These are phyloP conservation scores for Ustilago loliicola DNA, from an alignment of 1,284 basidiomycete genomes.

Conservation along the genomic window DNA sequence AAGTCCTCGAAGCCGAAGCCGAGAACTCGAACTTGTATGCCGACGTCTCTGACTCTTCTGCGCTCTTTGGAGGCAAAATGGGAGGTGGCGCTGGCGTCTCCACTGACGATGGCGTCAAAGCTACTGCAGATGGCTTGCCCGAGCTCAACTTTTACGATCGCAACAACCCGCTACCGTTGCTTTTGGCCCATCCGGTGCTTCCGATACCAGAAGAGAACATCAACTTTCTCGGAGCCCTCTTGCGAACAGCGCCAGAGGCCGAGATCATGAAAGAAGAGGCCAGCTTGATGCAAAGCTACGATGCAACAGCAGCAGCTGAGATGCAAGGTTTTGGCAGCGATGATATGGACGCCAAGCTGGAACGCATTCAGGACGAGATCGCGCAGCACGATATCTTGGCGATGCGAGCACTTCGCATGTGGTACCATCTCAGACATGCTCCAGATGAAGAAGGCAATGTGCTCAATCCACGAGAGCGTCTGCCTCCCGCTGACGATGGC, in stretches of 20 bases:
- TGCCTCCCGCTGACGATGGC: conserved; percentile 32
- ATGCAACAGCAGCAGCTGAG: conserved; percentile 15
- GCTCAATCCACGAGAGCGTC: conserved; percentile 50
- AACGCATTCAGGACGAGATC: conserved; percentile 41
- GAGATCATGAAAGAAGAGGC: conserved; percentile 48
- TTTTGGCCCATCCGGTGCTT: conserved; percentile 55
- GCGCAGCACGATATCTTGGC: conserved; percentile 52
- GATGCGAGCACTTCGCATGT: conserved; percentile 49
- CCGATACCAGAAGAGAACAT: conserved; percentile 58
- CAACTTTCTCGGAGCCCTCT: conserved; percentile 61
- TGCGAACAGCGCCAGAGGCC: conserved; percentile 60
- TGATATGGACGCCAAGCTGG: conserved; percentile 26
- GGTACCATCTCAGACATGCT: conserved; percentile 59
- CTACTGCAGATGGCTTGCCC: conserved; percentile 48
- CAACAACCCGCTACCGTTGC: conserved; percentile 44
- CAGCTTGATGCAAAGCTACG: conserved; percentile 45
- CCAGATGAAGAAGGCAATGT: conserved; percentile 58
- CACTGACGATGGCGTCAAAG: conserved; percentile 41
- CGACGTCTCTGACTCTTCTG: conserved; percentile 21
- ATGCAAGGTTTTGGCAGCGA: neutral
- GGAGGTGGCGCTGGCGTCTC: conserved; percentile 1
- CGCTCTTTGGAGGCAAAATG: conserved; percentile 35
- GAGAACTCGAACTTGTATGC: conserved; percentile 56
- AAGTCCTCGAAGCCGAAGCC: conserved; percentile 57
- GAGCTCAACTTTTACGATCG: conserved; percentile 55